Evolutionary conservation across 2,329 filamentous ascomycete species (phyloP).

Genomic region (Bipolaris cookei): DNA sequence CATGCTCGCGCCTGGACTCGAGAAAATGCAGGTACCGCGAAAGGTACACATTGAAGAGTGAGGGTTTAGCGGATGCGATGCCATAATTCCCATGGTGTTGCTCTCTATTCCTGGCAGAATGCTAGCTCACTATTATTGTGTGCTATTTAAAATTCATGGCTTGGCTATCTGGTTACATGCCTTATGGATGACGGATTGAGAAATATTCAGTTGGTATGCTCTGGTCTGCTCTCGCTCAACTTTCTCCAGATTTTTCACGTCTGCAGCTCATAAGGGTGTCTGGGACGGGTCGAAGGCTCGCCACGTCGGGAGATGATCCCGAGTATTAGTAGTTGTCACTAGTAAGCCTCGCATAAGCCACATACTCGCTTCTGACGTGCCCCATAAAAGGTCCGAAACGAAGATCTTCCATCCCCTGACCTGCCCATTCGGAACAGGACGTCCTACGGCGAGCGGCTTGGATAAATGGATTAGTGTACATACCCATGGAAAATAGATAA

Average conservation of each 20-base stretch:
- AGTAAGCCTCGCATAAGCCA: constrained; percentile 10
- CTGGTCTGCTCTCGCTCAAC: not conserved
- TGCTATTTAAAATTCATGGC: not conserved
- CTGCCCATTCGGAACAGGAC: not conserved
- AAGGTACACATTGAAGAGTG: not conserved
- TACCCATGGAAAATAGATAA: not conserved
- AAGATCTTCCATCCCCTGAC: not conserved
- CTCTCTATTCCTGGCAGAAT: not conserved
- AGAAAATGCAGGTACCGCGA: not conserved
- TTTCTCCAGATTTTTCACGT: constrained; percentile 1
- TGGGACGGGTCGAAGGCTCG: constrained; percentile 2
- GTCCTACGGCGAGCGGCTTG: constrained; percentile 1
- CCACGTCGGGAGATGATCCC: constrained; percentile 6
- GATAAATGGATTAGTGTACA: constrained; percentile 1
- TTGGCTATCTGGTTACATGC: not conserved
- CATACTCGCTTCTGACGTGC: constrained; percentile 6
- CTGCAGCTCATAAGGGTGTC: not conserved
- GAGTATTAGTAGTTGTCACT: constrained; percentile 5
- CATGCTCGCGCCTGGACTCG: not conserved
- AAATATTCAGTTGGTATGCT: not conserved
- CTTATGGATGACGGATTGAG: not conserved
- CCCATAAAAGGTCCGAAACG: constrained; percentile 12
- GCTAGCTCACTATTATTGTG: not conserved
- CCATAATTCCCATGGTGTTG: not conserved
- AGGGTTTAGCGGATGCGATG: not conserved